Conservation (phyloP, 1,284 basidiomycete genomes). For the Tylopilus sp. region DNA sequence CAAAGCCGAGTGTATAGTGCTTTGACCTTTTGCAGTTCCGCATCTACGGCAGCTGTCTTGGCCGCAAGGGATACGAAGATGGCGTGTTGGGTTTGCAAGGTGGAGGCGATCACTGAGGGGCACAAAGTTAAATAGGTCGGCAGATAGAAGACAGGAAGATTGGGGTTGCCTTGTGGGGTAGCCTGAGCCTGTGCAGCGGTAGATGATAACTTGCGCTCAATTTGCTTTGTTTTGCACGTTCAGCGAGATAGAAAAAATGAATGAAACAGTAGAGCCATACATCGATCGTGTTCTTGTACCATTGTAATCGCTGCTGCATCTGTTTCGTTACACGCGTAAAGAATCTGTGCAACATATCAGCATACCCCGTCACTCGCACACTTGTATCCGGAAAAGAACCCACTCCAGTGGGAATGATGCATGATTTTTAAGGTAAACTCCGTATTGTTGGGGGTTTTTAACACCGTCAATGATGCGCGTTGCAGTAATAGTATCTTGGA, state of each 20-base stretch:
- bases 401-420: constrained; percentile 87
- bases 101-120: constrained; percentile 74
- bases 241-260: constrained; percentile 10
- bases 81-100: constrained; percentile 79
- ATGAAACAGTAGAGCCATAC: constrained; percentile 48
- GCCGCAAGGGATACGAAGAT: constrained; percentile 79
- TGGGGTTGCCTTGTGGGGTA: constrained; percentile 75
- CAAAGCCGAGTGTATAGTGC: constrained; percentile 67
- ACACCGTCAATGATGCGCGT: constrained; percentile 82
- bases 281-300: constrained; percentile 86
- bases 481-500: constrained; percentile 80
- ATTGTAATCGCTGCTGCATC: constrained; percentile 75
- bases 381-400: constrained; percentile 34
- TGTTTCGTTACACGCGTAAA: constrained; percentile 79
- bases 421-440: constrained; percentile 76
- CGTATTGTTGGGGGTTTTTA: constrained; percentile 75
- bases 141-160: background rate
- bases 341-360: constrained; percentile 58
- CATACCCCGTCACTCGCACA: background rate
- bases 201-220: constrained; percentile 81
- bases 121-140: background rate
- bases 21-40: constrained; percentile 79
- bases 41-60: constrained; percentile 76
- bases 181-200: constrained; percentile 69
- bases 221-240: constrained; percentile 67